Evolutionary conservation across 306 rosid species (phyloP), one percentile per base, ranked within the genome.

Genomic region (Corylus heterophylla): DNA sequence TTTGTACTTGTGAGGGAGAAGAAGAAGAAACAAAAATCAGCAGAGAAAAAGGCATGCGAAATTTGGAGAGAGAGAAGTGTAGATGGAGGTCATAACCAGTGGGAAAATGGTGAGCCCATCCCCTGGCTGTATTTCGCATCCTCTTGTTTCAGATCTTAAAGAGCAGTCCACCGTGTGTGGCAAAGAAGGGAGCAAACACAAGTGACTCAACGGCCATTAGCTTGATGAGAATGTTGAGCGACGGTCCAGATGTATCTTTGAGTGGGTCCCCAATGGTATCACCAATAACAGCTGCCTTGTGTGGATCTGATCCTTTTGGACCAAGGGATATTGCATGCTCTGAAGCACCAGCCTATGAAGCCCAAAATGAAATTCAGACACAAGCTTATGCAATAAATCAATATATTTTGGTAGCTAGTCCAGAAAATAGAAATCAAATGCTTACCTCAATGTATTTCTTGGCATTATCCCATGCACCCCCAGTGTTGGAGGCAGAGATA

Each of bases 391-490:
- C 25, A 29, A 50, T 50, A 1, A 67, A 51, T 51, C 17, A 56
- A 58, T 47, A 29, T 4, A 13, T 18, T 35, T 6, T 12, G 39
- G 17, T 22, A n/a, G 44, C 10, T 50, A 31, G 13, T 18, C 49
- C 25, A 4, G 49, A 67, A 49, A 71, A 45, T 48, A 50, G 4
- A 54, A 77, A 69, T 49, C 35, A 72, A 45, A 52, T 67, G 59
- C 70, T 74, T 78, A 90, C 99, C 99, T 96, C 98, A 14, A 96
- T 96, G 75, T 93, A 96, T 78, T 96, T 96, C 89, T 91, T 96
- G 84, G 97, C 99, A 50, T 93, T 96, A 76, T 96, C 99, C 98
- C 99, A 96, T 55, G 99, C 99, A 82, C 99, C 99, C 61, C 99
- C 97, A 4, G 99, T 93, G 96, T 96, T 96, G 79, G 99, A 96